Conservation (phyloP, 768 basidiomycete species). For the Lactarius akahatsu region DNA sequence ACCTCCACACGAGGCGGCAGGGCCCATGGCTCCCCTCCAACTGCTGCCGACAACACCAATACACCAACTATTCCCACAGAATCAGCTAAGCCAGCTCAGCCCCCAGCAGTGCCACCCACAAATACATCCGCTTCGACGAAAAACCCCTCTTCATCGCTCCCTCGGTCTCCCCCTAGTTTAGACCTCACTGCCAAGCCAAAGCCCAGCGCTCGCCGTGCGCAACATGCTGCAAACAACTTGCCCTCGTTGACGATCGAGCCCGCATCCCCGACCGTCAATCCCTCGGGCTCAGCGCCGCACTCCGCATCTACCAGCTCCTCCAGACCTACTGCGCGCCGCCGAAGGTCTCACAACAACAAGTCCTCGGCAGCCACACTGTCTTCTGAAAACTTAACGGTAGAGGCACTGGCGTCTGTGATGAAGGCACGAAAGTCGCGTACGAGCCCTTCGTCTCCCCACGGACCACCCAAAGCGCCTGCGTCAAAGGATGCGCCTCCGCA, state of each 20-base stretch:
- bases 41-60: constrained; percentile 21
- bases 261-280: constrained; percentile 23
- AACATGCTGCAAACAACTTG: constrained; percentile 19
- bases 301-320: constrained; percentile 36
- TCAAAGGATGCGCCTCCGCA: constrained; percentile 64
- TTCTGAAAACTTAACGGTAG: constrained; percentile 30
- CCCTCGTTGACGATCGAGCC: constrained; percentile 27
- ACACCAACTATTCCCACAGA: not conserved
- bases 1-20: constrained; percentile 35
- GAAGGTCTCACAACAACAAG: constrained; percentile 44
- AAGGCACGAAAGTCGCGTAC: constrained; percentile 20
- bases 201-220: constrained; percentile 14
- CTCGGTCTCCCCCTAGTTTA: not conserved
- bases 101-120: constrained; percentile 8
- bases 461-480: constrained; percentile 24
- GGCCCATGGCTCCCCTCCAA: constrained; percentile 34
- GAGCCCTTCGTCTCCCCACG: constrained; percentile 27
- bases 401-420: constrained; percentile 30
- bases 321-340: constrained; percentile 48
- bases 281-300: constrained; percentile 23
- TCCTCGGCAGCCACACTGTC: constrained; percentile 22
- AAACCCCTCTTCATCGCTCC: constrained; percentile 10
- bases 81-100: not conserved
- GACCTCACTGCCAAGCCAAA: constrained; percentile 20
- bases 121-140: constrained; percentile 11